Evolutionary conservation across 805 yeast species (phyloP).

Genomic region (Spathaspora arborariae): DNA sequence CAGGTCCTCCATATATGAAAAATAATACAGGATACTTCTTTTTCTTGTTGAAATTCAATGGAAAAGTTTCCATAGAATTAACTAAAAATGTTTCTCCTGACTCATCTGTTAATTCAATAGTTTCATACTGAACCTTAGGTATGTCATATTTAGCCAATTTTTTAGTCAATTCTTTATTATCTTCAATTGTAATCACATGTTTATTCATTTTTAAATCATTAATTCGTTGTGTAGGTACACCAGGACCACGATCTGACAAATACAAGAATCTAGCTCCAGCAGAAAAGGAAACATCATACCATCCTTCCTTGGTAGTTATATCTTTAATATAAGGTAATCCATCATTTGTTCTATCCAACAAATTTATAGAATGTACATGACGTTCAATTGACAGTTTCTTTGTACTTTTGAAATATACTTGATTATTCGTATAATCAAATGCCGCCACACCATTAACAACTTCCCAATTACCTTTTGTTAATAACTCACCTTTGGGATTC

Average conservation of each 20-base stretch:
- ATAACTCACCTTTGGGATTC: slow-evolving; percentile 41
- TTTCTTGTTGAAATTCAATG: slow-evolving; percentile 60
- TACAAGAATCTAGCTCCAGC: slow-evolving; percentile 72
- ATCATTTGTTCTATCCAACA: slow-evolving; percentile 36
- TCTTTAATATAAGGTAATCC: slow-evolving; percentile 47
- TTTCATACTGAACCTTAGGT: slow-evolving; percentile 55
- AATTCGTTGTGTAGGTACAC: slow-evolving; percentile 73
- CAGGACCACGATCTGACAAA: slow-evolving; percentile 74
- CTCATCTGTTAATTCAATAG: slow-evolving; percentile 48
- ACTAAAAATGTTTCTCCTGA: slow-evolving; percentile 44
- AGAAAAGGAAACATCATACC: slow-evolving; percentile 71
- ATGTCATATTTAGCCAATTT: slow-evolving; percentile 44
- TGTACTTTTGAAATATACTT: slow-evolving; percentile 66
- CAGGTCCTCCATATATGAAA: slow-evolving; percentile 94
- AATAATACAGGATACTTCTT: slow-evolving; percentile 81
- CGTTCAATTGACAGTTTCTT: slow-evolving; percentile 77
- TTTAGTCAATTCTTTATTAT: slow-evolving; percentile 41
- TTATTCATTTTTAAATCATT: slow-evolving; percentile 36
- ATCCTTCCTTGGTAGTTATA: slow-evolving; percentile 50
- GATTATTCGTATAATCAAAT: slow-evolving; percentile 44
- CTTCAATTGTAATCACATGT: slow-evolving; percentile 41
- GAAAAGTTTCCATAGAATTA: slow-evolving; percentile 74
- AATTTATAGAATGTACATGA: slow-evolving; percentile 69
- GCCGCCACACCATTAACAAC: slow-evolving; percentile 68
- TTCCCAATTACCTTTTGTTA: slow-evolving; percentile 82